Conservation (phyloP, 169 alveolate genomes). For the Cryptosporidium xiaoi region DNA sequence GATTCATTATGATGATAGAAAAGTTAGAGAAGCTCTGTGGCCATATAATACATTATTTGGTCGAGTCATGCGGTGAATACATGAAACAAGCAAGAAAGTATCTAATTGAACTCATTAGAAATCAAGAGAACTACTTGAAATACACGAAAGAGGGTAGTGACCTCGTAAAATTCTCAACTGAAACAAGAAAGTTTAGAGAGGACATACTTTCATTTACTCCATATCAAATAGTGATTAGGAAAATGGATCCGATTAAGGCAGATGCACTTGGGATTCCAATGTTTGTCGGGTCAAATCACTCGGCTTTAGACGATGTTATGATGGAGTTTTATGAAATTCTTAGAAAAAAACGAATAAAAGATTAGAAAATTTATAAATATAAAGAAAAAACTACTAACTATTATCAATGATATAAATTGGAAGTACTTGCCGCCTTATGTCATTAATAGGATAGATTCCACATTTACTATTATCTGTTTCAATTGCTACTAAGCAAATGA, state of each 20-base stretch:
- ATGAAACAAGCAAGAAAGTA: slow-evolving; percentile 34
- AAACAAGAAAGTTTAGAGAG: slow-evolving; percentile 19
- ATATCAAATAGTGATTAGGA: slow-evolving; percentile 50
- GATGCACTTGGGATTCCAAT: slow-evolving; percentile 72
- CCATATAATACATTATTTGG: slow-evolving; percentile 3
- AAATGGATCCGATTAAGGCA: slow-evolving; percentile 67
- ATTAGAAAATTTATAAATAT: background rate
- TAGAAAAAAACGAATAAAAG: background rate
- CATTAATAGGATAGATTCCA: slow-evolving; percentile 5
- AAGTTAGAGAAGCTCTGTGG: slow-evolving; percentile 33
- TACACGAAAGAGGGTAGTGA: background rate
- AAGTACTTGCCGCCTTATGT: slow-evolving; percentile 8
- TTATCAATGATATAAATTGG: slow-evolving; percentile 55
- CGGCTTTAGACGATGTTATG: slow-evolving; percentile 15
- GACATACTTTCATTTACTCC: slow-evolving; percentile 49
- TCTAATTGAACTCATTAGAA: slow-evolving; percentile 26
- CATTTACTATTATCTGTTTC: background rate
- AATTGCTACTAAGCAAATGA: slow-evolving; percentile 42
- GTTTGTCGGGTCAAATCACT: slow-evolving; percentile 56
- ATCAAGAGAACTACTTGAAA: slow-evolving; percentile 26
- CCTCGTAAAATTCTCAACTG: background rate
- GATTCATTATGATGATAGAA: slow-evolving; percentile 31
- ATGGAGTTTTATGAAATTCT: slow-evolving; percentile 34
- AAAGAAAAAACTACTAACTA: background rate
- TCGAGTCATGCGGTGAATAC: slow-evolving; percentile 40